These are phyloP conservation scores for Erysiphe neolycopersici DNA, from an alignment of 2,329 filamentous ascomycete genomes.

Conservation along the genomic window DNA sequence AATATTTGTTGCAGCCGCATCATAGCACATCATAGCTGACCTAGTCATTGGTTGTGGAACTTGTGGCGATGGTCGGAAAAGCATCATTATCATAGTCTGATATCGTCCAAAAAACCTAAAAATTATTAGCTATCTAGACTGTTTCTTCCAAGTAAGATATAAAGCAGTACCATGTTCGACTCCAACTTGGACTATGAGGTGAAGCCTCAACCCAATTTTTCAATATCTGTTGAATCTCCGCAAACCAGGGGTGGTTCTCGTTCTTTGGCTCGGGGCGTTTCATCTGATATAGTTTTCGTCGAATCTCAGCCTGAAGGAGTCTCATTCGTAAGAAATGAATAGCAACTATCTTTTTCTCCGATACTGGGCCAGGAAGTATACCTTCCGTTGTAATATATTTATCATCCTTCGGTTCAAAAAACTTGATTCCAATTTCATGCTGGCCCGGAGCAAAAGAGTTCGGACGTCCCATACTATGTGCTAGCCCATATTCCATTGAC, in stretches of 20 bases:
- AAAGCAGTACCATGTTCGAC: conserved; percentile 42
- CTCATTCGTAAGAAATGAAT: conserved; percentile 91
- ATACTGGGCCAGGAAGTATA: conserved; percentile 42
- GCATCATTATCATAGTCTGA: conserved; percentile 68
- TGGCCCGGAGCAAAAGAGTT: conserved; percentile 59
- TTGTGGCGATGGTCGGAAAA: conserved; percentile 79
- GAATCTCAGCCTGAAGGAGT: conserved; percentile 63
- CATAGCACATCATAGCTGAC: conserved; percentile 62
- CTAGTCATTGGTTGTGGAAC: conserved; percentile 56
- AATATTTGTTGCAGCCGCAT: conserved; percentile 61
- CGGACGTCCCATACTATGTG: conserved; percentile 68
- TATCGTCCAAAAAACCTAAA: conserved; percentile 39
- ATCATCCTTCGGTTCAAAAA: conserved; percentile 63
- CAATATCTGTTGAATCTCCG: conserved; percentile 51
- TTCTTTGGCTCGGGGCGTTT: conserved; percentile 50
- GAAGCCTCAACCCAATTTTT: conserved; percentile 53
- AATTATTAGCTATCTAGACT: conserved; percentile 1
- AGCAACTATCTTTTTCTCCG: conserved; percentile 62
- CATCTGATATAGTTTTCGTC: conserved; percentile 61
- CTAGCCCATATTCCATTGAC: conserved; percentile 68
- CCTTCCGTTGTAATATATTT: conserved; percentile 55
- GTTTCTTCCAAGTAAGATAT: background rate
- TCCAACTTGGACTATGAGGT: conserved; percentile 44
- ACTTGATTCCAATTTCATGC: conserved; percentile 63
- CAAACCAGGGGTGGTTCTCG: conserved; percentile 71